phyloP scores from a whole-genome alignment of 2,329 filamentous ascomycete species.

The Aspergillus floridensis region DNA sequence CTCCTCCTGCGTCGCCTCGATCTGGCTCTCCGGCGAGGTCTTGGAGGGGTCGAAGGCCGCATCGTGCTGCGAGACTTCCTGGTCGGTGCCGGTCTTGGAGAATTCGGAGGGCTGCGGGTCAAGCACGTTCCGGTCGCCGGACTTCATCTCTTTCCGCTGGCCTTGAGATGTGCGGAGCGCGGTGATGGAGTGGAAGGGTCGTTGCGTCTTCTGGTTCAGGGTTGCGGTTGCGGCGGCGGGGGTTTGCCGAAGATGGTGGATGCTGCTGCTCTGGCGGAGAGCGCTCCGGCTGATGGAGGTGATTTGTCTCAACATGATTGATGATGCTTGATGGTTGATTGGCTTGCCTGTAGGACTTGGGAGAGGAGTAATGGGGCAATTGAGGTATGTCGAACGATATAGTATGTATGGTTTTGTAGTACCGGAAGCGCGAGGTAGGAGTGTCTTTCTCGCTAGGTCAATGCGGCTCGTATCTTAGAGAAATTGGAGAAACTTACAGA shows the following conservation, averaged over 20 bases:
- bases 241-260: constrained; percentile 2
- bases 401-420: neutral
- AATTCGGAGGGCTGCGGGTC: constrained; percentile 66
- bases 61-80: constrained; percentile 56
- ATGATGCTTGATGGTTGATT: neutral
- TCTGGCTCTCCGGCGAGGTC: constrained; percentile 64
- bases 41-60: constrained; percentile 68
- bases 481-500: neutral
- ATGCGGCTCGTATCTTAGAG: neutral
- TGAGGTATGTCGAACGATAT: too few species aligned
- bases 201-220: neutral
- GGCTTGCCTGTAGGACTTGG: too few species aligned
- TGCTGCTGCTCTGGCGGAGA: constrained; percentile 7
- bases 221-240: neutral
- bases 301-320: constrained; percentile 10
- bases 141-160: constrained; percentile 6
- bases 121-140: constrained; percentile 58
- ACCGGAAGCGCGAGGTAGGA: neutral
- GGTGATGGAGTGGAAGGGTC: constrained; percentile 2
- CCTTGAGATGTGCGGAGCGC: constrained; percentile 6
- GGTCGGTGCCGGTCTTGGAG: constrained; percentile 64
- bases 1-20: constrained; percentile 37
- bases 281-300: constrained; percentile 4
- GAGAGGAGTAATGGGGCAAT: too few species aligned
- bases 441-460: neutral